Evolutionary conservation across 2,329 filamentous ascomycete genomes (phyloP).

Genomic region (Dothistroma pini): DNA sequence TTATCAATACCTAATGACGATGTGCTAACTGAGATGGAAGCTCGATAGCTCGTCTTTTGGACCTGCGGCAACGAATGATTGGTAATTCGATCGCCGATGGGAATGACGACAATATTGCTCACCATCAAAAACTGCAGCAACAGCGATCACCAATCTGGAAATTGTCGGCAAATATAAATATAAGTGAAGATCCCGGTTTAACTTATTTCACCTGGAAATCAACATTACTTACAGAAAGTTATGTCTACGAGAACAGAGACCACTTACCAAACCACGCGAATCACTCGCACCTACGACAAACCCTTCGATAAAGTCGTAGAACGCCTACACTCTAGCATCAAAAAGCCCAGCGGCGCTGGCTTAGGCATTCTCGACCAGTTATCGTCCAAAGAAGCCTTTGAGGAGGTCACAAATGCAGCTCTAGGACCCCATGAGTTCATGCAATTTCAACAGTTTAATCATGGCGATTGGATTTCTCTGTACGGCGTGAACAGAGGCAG

Average conservation of each 20-base stretch:
- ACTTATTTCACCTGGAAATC: too few species aligned
- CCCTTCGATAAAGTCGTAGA: slow-evolving; percentile 15
- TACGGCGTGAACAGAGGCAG: slow-evolving; percentile 13
- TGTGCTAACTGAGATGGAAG: too few species aligned
- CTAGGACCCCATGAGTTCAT: slow-evolving; percentile 19
- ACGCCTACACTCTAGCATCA: slow-evolving; percentile 17
- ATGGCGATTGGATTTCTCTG: slow-evolving; percentile 16
- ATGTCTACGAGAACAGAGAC: slow-evolving; percentile 7
- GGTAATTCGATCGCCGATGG: too few species aligned
- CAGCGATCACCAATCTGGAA: too few species aligned
- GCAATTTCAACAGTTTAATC: slow-evolving; percentile 15
- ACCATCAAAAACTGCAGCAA: too few species aligned
- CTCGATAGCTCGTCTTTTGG: too few species aligned
- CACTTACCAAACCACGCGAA: slow-evolving; percentile 14
- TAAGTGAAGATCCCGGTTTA: too few species aligned
- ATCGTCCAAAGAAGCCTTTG: slow-evolving; percentile 14
- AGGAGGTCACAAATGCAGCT: slow-evolving; percentile 10
- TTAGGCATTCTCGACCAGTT: slow-evolving; percentile 18
- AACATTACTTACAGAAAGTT: too few species aligned
- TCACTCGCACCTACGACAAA: slow-evolving; percentile 14
- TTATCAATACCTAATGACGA: too few species aligned
- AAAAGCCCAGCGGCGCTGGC: slow-evolving; percentile 8
- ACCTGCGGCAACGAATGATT: too few species aligned
- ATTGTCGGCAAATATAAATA: too few species aligned
- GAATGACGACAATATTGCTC: too few species aligned